Evolutionary conservation across 805 yeast genomes (phyloP), one percentile per base, ranked within the genome.

Genomic region (Lipomyces starkeyi): DNA sequence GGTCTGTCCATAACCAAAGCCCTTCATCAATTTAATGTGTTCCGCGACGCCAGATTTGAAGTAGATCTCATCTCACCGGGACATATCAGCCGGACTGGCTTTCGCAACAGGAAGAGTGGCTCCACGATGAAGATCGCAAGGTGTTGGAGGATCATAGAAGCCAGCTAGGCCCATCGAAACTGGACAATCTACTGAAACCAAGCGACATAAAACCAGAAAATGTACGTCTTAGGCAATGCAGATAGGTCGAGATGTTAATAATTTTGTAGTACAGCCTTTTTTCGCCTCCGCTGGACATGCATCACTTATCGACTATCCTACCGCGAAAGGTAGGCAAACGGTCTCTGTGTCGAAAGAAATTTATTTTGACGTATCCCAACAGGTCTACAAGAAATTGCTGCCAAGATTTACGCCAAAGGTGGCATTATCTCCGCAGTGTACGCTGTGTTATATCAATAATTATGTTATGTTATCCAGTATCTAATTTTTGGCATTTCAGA

Each of bases 261-360:
- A 52, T 14, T 52, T 52, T 2, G 25, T 25, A 53, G 34, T 53
- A 81, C 76, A 81, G 81, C 58, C 81, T 87, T 68, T 83, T 75
- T 87, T 80, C 72, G 90, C 88, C 54, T 83, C 89, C 60, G 91
- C 87, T 61, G 91, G 92, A 52, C 91, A 88, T 74, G 91, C 86
- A 37, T 80, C 88, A 35, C 71, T 83, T 54, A 85, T 82, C 71
- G 91, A 88, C 76, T 87, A 81, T 77, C 88, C 88, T 58, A 79
- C 75, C 2, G 88, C 89, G 17, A 77, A 74, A 5, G 62, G 59
- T 25, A 4, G 13, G n/a, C 17, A 20, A 52, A 20, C 17, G 13
- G 27, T 52, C 27, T 0, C 17, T 52, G 13, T 17, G 2, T 35
- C 13, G 40, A 0, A 35, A 35, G 40, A 11, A 17, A 25, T 11